phyloP scores from a whole-genome alignment of 1,284 basidiomycete species.

The Athelia sp. region DNA sequence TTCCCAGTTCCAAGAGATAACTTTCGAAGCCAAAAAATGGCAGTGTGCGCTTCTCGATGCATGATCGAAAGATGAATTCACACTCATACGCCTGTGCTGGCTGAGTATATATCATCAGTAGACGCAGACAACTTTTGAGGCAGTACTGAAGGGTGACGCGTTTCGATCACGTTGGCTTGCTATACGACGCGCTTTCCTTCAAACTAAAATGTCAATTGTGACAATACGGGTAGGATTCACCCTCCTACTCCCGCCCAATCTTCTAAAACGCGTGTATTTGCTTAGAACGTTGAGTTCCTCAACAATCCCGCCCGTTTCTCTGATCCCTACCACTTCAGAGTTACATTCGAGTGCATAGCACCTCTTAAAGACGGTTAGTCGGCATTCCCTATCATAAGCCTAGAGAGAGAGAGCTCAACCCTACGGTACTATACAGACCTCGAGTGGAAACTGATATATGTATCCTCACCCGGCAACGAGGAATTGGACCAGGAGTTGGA shows the following conservation, averaged over 20 bases:
- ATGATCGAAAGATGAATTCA: too few species aligned
- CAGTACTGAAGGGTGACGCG: too few species aligned
- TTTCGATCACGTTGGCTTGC: too few species aligned
- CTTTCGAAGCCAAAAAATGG: too few species aligned
- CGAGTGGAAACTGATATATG: constrained; percentile 97
- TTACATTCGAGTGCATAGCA: constrained; percentile 98
- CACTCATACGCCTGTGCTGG: too few species aligned
- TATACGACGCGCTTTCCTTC: background rate
- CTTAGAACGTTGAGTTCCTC: constrained; percentile 79
- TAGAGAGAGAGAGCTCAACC: too few species aligned
- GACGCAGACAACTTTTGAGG: too few species aligned
- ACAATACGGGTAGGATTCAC: constrained; percentile 55
- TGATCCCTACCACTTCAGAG: constrained; percentile 90
- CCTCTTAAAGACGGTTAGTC: constrained; percentile 80
- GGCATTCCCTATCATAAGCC: background rate
- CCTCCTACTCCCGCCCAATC: background rate
- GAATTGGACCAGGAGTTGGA: constrained; percentile 95
- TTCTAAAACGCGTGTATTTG: background rate
- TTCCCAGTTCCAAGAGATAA: too few species aligned
- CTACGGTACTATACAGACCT: constrained; percentile 80
- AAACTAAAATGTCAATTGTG: constrained; percentile 54
- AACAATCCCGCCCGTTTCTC: constrained; percentile 92
- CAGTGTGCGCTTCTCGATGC: too few species aligned
- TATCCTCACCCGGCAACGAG: constrained; percentile 89
- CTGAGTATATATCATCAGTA: too few species aligned